Evolutionary conservation across 192 early-diverging fungal genomes (phyloP).

Genomic region (Spizellomyces sp.): DNA sequence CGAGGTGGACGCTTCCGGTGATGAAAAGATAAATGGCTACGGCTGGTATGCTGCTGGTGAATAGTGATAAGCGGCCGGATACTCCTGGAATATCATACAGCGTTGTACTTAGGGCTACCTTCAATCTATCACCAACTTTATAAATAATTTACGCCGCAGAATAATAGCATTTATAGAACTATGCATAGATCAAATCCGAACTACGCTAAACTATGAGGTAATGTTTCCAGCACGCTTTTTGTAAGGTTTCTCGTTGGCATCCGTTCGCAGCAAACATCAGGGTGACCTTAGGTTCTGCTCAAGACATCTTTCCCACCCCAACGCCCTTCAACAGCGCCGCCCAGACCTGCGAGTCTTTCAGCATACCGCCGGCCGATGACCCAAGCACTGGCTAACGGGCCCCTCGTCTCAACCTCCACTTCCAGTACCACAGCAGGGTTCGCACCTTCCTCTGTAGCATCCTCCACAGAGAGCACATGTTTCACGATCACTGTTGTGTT

Average conservation of each 20-base stretch:
- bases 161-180: too few relatives aligned
- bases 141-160: too few relatives aligned
- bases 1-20: conserved; percentile 9
- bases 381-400: conserved; percentile 19
- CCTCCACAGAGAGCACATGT: conserved; percentile 12
- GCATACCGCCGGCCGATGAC: conserved; percentile 20
- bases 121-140: too few relatives aligned
- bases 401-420: conserved; percentile 13
- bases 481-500: conserved; percentile 21
- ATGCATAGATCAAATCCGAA: too few relatives aligned
- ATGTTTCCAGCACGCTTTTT: too few relatives aligned
- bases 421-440: conserved; percentile 3
- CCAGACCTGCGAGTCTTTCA: conserved; percentile 11
- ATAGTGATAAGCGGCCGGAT: background rate
- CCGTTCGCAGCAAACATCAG: too few relatives aligned
- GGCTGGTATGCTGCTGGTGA: conserved; percentile 32
- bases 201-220: too few relatives aligned
- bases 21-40: conserved; percentile 22
- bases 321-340: conserved; percentile 6
- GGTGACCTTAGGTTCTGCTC: too few relatives aligned
- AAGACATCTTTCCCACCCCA: conserved; percentile 25
- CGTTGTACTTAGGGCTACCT: too few relatives aligned
- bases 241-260: too few relatives aligned
- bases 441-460: background rate
- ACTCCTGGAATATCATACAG: too few relatives aligned